Evolutionary conservation across 257 asterid species (phyloP).

Genomic region (Solanum lignicaule): DNA sequence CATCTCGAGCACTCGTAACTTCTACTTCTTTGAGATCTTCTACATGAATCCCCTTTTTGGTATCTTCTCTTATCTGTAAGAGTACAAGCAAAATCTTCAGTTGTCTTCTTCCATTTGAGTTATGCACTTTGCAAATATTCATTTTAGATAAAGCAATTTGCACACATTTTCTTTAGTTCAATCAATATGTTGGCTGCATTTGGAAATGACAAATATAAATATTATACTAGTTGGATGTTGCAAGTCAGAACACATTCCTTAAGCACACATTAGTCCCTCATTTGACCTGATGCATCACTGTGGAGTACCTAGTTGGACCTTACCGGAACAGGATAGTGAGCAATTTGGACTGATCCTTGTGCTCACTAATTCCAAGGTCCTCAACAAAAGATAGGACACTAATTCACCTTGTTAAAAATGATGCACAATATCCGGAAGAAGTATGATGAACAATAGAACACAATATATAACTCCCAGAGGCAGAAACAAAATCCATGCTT

Average conservation of each 20-base stretch:
- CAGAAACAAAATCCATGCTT: not conserved
- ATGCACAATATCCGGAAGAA: not conserved
- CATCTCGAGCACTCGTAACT: constrained; percentile 88
- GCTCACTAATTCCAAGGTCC: not conserved
- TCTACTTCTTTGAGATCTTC: constrained; percentile 89
- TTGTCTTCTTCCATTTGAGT: not conserved
- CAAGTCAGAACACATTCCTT: not conserved
- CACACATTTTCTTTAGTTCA: not conserved
- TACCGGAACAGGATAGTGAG: not conserved
- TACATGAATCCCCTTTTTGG: constrained; percentile 83
- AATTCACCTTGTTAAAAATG: not conserved
- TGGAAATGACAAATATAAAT: not conserved
- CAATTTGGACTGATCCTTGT: not conserved
- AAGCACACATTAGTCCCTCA: not conserved
- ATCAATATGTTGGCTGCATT: not conserved
- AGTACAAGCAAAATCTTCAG: constrained; percentile 1
- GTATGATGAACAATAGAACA: not conserved
- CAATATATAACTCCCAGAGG: not conserved
- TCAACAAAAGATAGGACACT: not conserved
- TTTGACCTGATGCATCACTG: not conserved
- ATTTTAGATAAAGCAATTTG: not conserved
- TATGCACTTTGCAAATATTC: not conserved
- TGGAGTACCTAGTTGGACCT: not conserved
- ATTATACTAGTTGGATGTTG: not conserved
- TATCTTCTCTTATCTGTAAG: constrained; percentile 85